Percentiles rank a stretch among this genome's conserved stretches.
Evolutionary conservation across 495 filamentous ascomycete genomes (phyloP).

Genomic region (Penicillium canariense): DNA sequence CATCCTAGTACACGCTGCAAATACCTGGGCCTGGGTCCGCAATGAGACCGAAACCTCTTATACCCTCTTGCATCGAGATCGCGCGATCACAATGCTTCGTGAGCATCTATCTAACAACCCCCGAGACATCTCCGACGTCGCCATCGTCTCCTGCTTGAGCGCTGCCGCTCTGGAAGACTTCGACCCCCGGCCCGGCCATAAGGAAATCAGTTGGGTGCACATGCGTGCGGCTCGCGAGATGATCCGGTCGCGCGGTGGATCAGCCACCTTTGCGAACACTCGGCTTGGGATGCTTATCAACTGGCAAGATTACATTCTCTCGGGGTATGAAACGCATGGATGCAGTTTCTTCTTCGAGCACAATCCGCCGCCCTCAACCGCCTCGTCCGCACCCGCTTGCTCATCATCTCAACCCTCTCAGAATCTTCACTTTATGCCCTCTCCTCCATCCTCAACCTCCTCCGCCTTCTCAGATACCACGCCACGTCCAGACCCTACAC

Average conservation of each 20-base stretch:
- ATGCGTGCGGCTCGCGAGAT: conserved; percentile 41
- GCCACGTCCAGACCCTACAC: conserved; percentile 2
- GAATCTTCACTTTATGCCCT: conserved; percentile 16
- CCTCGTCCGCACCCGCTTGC: neutral
- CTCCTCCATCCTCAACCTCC: conserved; percentile 25
- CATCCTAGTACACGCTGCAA: conserved; percentile 38
- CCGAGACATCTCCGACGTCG: conserved; percentile 34
- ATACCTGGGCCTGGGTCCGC: conserved; percentile 39
- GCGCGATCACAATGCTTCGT: conserved; percentile 33
- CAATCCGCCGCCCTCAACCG: neutral
- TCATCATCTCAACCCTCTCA: conserved; percentile 1
- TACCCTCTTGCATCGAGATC: conserved; percentile 31
- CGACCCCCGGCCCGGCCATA: conserved; percentile 38
- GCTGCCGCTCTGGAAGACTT: conserved; percentile 44
- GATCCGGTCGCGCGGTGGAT: conserved; percentile 38
- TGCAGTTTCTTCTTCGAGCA: conserved; percentile 36
- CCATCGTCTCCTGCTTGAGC: conserved; percentile 38
- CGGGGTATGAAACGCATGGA: conserved; percentile 37
- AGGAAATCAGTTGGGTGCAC: conserved; percentile 39
- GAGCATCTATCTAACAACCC: conserved; percentile 30
- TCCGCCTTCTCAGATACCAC: conserved; percentile 14
- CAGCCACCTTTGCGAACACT: conserved; percentile 36
- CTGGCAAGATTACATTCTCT: conserved; percentile 44
- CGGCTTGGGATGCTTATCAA: conserved; percentile 43
- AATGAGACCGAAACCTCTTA: conserved; percentile 29